These are phyloP conservation scores for Pyrenophora seminiperda DNA, from an alignment of 2,329 filamentous ascomycete genomes.

Conservation along the genomic window DNA sequence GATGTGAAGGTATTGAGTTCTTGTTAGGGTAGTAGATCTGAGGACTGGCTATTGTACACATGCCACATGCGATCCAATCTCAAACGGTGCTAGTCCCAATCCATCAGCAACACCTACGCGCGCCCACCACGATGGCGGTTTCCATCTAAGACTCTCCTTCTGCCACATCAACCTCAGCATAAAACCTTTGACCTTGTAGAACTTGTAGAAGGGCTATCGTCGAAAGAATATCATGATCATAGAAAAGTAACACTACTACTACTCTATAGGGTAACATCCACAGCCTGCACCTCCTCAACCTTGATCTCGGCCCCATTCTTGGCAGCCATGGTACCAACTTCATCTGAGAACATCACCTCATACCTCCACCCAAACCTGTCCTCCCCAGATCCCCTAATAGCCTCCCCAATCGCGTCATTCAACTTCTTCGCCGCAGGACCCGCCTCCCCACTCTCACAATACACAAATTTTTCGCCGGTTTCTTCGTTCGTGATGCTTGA, in stretches of 20 bases:
- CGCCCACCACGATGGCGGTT: no score
- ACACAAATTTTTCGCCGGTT: constrained; percentile 27
- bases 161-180: not conserved
- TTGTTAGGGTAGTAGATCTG: no score
- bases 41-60: no score
- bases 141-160: no score
- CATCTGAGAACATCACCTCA: not conserved
- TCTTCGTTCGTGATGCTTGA: constrained; percentile 9
- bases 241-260: not conserved
- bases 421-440: not conserved
- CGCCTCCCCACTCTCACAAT: constrained; percentile 10
- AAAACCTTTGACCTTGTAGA: not conserved
- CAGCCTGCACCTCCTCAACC: not conserved
- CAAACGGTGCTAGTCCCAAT: no score
- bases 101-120: no score
- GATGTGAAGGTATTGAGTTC: no score
- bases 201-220: not conserved
- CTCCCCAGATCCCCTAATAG: not conserved
- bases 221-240: not conserved
- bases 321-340: not conserved
- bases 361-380: constrained; percentile 1
- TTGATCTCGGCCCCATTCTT: not conserved
- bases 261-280: not conserved
- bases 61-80: no score
- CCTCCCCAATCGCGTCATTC: not conserved